Base-by-base conservation (phyloP, 2,329 filamentous ascomycete species). In the Cladosporium sp. region DNA sequence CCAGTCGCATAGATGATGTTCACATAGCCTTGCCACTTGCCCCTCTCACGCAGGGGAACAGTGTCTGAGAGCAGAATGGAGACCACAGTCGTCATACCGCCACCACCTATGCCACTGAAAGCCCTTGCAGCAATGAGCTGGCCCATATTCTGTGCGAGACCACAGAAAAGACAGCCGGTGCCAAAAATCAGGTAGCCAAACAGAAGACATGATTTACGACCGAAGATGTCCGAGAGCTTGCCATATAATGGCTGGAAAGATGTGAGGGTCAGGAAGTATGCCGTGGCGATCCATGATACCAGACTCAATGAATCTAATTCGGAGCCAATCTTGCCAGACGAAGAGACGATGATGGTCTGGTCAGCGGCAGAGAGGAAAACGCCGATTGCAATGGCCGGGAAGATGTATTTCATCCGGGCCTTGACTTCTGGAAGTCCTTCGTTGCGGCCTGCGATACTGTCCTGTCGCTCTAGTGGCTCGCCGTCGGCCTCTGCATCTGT, bases 81-180 rank as follows among this genome's bases (percentile, higher is more conserved):
- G 36, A 97, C 82, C 32, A 97, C 92, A 59, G 97, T 87, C 0
- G 91, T 96, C 63, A 96, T 91, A 63, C 93, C 93, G 71, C 87
- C 84, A 66, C 93, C 88, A 57, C 96, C 86, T 28, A 97, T 86
- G 2, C 83, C 83, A 62, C 82, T 79, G 59, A 84, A 80, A 2
- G 82, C 80, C 68, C 88, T 78, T 3, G 85, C 86, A 52, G 80
- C 78, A 65, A 88, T 87, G 45, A 91, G 73, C 68, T 90, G 80
- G 19, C 77, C 74, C 65, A 91, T 87, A 63, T 80, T 80, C 57
- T 79, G 79, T 3, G 87, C 81, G 3, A 90, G 71, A 15, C 83
- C 86, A 70, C 87, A 87, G 60, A 79, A 74, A 32, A 86, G 68
- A 59, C 84, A 88, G 0, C 87, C 87, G 7, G 85, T 69, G 3